Conservation (phyloP, 768 basidiomycete species). For the Boletus coccyginus region DNA sequence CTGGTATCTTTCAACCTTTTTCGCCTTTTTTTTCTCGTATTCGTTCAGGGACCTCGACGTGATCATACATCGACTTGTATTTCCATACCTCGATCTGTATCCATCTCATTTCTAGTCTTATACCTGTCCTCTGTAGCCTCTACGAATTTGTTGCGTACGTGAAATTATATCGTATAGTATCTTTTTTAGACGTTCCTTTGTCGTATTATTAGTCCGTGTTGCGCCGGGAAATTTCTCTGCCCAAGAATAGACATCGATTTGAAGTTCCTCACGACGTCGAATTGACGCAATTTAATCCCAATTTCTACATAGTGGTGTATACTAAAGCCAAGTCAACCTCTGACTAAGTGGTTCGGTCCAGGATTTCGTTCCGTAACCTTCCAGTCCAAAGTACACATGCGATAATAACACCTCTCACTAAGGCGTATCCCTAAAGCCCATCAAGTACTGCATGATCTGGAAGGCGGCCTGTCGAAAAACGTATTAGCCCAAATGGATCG, state of each 20-base stretch:
- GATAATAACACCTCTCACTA: neutral
- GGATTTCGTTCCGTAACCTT: no score
- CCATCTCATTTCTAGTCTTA: neutral
- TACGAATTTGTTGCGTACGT: neutral
- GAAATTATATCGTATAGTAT: neutral
- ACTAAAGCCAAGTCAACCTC: no score
- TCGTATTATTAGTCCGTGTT: neutral
- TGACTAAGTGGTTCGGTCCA: no score
- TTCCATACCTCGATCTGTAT: neutral
- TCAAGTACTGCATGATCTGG: conserved; percentile 65
- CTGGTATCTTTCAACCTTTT: neutral
- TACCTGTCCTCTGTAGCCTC: neutral
- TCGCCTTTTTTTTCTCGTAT: neutral
- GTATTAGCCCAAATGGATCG: neutral
- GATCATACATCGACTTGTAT: neutral
- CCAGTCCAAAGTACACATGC: no score
- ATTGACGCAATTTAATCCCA: no score
- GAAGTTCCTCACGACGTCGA: no score
- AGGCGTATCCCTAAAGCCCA: conserved; percentile 58
- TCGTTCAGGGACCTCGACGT: neutral
- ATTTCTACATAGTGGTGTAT: no score
- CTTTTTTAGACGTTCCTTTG: neutral
- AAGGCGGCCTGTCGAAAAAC: conserved; percentile 52
- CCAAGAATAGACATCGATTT: no score
- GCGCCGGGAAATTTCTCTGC: no score